Percentiles rank a stretch among this genome's conserved stretches.
phyloP scores from a whole-genome alignment of 2,329 filamentous ascomycete genomes.

The Ceratocystis albifundus region DNA sequence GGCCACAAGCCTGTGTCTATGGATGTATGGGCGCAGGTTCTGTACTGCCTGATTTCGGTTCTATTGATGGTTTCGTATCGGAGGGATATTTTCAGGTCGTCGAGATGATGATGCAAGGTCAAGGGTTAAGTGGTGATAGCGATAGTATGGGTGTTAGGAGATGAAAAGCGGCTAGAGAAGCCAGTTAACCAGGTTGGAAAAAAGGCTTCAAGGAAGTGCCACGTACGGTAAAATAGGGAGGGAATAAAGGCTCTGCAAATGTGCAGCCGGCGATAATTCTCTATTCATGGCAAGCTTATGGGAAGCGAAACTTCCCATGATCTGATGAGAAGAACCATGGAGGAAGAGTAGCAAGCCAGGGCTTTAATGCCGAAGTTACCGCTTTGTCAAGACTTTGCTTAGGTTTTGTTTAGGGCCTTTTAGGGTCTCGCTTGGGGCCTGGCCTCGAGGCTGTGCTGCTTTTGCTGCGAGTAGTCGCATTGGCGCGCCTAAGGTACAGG shows the following conservation, averaged over 20 bases:
- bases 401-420: too few relatives aligned
- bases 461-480: background rate
- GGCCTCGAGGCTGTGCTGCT: background rate
- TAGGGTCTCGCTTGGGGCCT: background rate
- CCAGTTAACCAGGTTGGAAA: background rate
- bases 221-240: background rate
- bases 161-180: background rate
- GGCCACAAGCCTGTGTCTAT: constrained; percentile 2
- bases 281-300: background rate
- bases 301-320: background rate
- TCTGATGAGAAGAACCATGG: background rate
- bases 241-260: background rate
- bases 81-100: background rate
- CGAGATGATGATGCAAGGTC: constrained; percentile 2
- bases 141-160: background rate
- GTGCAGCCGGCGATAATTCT: background rate
- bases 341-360: background rate
- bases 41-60: background rate
- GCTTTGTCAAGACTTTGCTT: too few relatives aligned
- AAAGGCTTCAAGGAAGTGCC: background rate
- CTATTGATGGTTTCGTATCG: background rate
- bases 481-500: background rate
- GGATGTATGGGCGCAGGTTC: background rate
- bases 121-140: background rate
- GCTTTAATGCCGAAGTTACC: background rate